Base-by-base conservation (phyloP, 2,329 filamentous ascomycete genomes). In the Xylaria sp. region DNA sequence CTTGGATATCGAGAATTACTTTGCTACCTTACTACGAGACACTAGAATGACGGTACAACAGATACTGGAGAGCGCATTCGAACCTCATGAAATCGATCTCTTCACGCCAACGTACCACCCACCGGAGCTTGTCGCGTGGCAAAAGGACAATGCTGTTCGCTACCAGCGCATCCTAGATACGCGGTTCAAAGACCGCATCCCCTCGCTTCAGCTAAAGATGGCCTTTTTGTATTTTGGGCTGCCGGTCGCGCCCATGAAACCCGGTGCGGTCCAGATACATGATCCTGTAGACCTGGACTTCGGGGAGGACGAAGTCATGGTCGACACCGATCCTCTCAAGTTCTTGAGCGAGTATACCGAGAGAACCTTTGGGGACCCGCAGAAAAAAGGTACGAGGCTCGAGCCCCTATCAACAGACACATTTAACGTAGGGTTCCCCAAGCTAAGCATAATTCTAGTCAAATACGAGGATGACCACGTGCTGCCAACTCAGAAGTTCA, bases 151-250 rank as follows among this genome's bases (percentile, higher is more conserved):
- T 50, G 61, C 68, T 0, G 22, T 52, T 17, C 63, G 65, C 9
- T 76, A 72, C 57, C 22, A 60, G 2, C 26, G 53, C 0, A 60
- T 76, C 16, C 57, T 77, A 3, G 22, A 56, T 2, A 62, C 59
- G 1, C 66, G 68, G 1, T 75, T 76, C 53, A 64, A 63, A 8
- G 63, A 53, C 4, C 54, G 67, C 7, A 20, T 54, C 1, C 56
- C 65, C 4, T 65, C 67, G 1, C 51, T 78, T 16, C 66, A 68
- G 2, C 69, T 72, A n/a, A 79, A 78, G 60, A 52, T 81, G 52
- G 67, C 77, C 0, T 71, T 78, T 66, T 66, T 78, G 41, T 79
- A 75, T 62, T 80, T 79, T 54, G 78, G 78, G 1, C 60, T 79
- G 5, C 75, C 76, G 0, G 67, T 79, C 2, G 74, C 74, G 45